These are phyloP conservation scores for Calonectria henricotiae DNA, from an alignment of 2,329 filamentous ascomycete species.

Conservation along the genomic window DNA sequence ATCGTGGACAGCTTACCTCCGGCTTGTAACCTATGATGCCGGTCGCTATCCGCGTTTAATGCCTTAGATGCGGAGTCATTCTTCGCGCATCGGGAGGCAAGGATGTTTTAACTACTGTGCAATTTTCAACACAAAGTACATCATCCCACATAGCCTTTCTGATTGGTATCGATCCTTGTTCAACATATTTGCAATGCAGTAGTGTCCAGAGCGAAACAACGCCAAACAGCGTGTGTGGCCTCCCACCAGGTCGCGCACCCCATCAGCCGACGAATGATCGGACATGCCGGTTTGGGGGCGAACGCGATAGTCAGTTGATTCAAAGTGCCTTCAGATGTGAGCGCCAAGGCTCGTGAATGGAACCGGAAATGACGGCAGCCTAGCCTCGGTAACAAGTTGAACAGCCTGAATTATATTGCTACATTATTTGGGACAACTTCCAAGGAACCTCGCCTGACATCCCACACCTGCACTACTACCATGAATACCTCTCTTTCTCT, in stretches of 20 bases:
- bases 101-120: background rate
- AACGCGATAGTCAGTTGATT: constrained; percentile 1
- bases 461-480: background rate
- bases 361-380: constrained; percentile 5
- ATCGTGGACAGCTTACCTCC: constrained; percentile 1
- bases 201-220: background rate
- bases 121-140: background rate
- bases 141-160: background rate
- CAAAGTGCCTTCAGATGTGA: background rate
- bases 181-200: background rate
- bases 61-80: background rate
- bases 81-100: background rate
- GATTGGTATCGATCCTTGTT: constrained; percentile 9
- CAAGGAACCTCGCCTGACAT: constrained; percentile 13
- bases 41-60: constrained; percentile 19
- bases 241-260: constrained; percentile 1
- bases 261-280: constrained; percentile 1
- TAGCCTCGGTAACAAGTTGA: background rate
- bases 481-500: constrained; percentile 3
- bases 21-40: background rate
- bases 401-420: constrained; percentile 17
- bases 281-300: background rate
- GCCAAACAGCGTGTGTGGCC: background rate
- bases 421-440: background rate
- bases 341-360: background rate